Evolutionary conservation across 2,329 filamentous ascomycete species (phyloP).

Genomic region (Colletotrichum godetiae): DNA sequence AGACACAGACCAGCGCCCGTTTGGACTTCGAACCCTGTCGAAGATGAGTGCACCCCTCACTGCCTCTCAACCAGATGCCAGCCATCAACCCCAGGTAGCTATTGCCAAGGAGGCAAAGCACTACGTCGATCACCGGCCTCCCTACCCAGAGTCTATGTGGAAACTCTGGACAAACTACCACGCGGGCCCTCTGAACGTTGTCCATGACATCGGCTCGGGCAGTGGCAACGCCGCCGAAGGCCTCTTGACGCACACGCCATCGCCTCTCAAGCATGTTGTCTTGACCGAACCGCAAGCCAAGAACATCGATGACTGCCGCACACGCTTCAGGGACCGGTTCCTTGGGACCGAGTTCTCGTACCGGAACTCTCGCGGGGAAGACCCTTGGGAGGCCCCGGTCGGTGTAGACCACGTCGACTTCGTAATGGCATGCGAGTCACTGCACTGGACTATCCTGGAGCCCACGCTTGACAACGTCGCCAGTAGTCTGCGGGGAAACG

Average conservation of each 20-base stretch:
- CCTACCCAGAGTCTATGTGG: constrained; percentile 27
- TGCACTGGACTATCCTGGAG: constrained; percentile 19
- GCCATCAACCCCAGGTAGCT: neutral
- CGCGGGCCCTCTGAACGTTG: constrained; percentile 1
- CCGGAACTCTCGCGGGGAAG: constrained; percentile 9
- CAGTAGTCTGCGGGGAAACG: neutral
- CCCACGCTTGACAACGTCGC: constrained; percentile 6
- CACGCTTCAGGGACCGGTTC: constrained; percentile 7
- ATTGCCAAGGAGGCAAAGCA: constrained; percentile 26
- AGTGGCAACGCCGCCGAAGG: constrained; percentile 13
- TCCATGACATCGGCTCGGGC: constrained; percentile 17
- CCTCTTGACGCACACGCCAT: neutral
- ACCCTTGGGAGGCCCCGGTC: neutral
- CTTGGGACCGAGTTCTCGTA: constrained; percentile 13
- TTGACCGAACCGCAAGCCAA: constrained; percentile 16
- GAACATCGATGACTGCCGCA: constrained; percentile 9
- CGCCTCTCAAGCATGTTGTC: constrained; percentile 8
- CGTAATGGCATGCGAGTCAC: constrained; percentile 22
- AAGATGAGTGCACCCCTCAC: constrained; percentile 7
- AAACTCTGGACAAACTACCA: constrained; percentile 20
- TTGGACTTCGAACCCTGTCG: neutral
- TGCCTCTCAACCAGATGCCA: neutral
- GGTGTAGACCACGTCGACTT: constrained; percentile 5
- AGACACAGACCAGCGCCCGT: neutral
- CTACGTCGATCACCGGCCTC: constrained; percentile 23